Evolutionary conservation across 176 grass and related monocot genomes (phyloP).

Genomic region (Otatea glauca): DNA sequence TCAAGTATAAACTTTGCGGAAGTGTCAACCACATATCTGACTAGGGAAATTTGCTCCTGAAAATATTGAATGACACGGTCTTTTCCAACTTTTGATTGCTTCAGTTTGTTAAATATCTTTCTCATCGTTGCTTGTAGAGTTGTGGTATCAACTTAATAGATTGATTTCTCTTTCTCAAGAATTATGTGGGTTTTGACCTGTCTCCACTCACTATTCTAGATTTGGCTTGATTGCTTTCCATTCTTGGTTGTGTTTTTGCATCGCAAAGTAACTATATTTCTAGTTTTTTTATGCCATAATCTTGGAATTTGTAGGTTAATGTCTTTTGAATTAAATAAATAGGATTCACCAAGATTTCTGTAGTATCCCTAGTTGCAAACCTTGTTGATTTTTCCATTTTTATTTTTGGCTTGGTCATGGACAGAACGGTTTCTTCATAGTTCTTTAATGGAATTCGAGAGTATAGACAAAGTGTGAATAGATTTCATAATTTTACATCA

Average conservation of each 20-base stretch:
- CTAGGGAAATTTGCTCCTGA: neutral
- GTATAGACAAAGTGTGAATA: neutral
- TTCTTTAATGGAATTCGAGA: slow-evolving; percentile 27
- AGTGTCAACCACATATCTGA: neutral
- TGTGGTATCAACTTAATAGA: neutral
- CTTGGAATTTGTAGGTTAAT: neutral
- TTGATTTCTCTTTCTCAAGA: slow-evolving; percentile 2
- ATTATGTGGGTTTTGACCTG: neutral
- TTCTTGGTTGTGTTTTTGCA: neutral
- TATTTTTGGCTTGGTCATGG: slow-evolving; percentile 11
- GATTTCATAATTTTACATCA: neutral
- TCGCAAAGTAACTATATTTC: neutral
- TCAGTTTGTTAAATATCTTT: slow-evolving; percentile 10
- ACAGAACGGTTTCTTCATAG: neutral
- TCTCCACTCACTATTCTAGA: neutral
- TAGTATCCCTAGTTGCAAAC: neutral
- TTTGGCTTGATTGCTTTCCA: neutral
- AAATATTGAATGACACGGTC: neutral
- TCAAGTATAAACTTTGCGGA: neutral
- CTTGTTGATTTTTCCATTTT: neutral
- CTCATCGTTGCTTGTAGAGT: neutral
- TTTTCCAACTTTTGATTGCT: neutral
- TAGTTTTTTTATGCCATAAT: neutral
- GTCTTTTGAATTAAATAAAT: neutral
- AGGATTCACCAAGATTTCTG: neutral